Base-by-base conservation (phyloP, 2,329 filamentous ascomycete genomes). In the Cladorrhinum sp. region DNA sequence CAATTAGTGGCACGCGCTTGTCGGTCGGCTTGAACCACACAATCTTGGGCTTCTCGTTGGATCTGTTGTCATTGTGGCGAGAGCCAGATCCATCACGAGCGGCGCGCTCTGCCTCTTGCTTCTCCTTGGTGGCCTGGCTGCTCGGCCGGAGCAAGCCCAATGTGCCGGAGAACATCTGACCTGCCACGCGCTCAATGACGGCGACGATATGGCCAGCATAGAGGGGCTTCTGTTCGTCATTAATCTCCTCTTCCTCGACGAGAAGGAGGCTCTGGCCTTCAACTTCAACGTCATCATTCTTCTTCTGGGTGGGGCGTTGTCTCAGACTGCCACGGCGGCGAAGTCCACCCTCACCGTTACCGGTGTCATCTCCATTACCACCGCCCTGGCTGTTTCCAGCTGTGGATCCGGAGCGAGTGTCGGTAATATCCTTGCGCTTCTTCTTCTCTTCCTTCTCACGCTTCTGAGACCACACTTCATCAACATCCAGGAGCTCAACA, bases 1-100 rank as follows among this genome's bases (percentile, higher is more conserved):
- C 95, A 75, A 99, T 99, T 66, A 99, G 82, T 54, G 95, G 95
- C 52, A 99, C 95, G 72, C 95, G 92, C 85, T 99, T 98, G 78
- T 99, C 95, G 1, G 95, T 99, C 61, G 95, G 95, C 82, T 99
- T 99, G 81, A 99, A 99, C 95, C 95, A 99, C 48, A 99, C 95
- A 77, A 99, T 99, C 86, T 99, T 99, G 65, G 95, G 95, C 78
- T 97, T 97, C 66, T 99, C 95, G 73, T 96, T 92, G 65, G 91
- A 86, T 57, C 93, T 91, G 66, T 89, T 88, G 63, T 93, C 91
- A 66, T 95, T 88, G 57, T 88, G 85, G 64, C 89, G 87, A 57
- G 79, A 78, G 65, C 84, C 83, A 66, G 81, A 83, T 64, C 93
- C 93, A 73, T 98, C 93, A 68, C 93, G 88, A 68, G 93, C 92